Evolutionary conservation across 148 eudicot genomes (phyloP), one percentile per base, ranked within the genome.

Genomic region (Vaccinium vitisidaea): DNA sequence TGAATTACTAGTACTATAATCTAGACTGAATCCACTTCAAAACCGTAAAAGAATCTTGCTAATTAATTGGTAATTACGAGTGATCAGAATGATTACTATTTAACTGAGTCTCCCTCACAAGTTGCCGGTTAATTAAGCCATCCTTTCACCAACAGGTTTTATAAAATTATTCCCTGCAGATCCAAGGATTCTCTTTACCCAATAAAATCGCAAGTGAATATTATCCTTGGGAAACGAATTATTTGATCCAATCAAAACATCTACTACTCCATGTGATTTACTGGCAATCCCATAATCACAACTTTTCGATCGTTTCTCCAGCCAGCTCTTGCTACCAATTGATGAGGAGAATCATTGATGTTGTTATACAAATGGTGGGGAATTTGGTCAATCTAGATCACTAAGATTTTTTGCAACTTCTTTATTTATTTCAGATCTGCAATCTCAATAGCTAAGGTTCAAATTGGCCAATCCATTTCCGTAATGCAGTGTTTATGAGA

Each of bases 181-280:
- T 69, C 43, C 3, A 69, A 69, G 74, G 74, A 69, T 69, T 11
- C 3, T 11, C 11, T 65, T 63, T 13, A 63, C 70, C 30, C 27
- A 65, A 11, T 25, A 0, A 1, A 27, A 69, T 10, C 5, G 36
- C 36, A 69, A 10, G 36, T 11, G 15, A 67, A 67, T 19, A 23
- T 67, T 9, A 8, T 67, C 30, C 73, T 27, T 25, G 30, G 73
- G 36, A 11, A 23, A 67, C 13, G 73, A 69, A 27, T 69, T 69
- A 69, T 27, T 69, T 18, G 4, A 30, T 27, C 39, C 74, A 69
- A 69, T 30, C 14, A 69, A 16, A 0, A 59, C 2, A 59, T 59
- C 67, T 59, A 58, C 19, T 58, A 63, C 30, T 63, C 69, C 69
- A 63, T 63, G 69, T 63, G 69, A n/a, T n/a, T 63, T 63, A 59